Base-by-base conservation (phyloP, 2,329 filamentous ascomycete genomes). In the Xylaria arbuscula region DNA sequence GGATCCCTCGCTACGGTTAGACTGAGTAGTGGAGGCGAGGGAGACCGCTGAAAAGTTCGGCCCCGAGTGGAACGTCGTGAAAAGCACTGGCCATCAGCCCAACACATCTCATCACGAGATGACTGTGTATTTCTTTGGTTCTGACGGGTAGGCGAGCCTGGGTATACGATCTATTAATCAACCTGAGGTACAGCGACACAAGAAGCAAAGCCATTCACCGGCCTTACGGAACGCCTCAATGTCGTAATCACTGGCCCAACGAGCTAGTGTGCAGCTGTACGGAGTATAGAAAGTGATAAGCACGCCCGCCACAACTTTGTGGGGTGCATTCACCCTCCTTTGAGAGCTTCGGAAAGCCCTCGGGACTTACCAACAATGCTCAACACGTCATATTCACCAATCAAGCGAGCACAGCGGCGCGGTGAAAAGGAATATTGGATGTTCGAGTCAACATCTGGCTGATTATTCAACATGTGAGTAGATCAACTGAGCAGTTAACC, bases 281-380 rank as follows among this genome's bases (percentile, higher is more conserved):
- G 59, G 58, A 22, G 11, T 45, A 56, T 53, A 59, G 61, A 32
- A 62, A 63, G 70, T 72, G 70, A 70, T 66, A 66, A 67, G 63
- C 63, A 67, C 42, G 66, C 65, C 28, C 65, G 62, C 60, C 65
- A 66, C 63, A 65, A 45, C 68, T 64, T 47, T 71, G 74, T 73
- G 73, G 75, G 73, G 73, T 76, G 71, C 72, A 72, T 72, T 58
- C 57, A 55, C 65, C 62, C 57, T 62, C 68, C 67, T 64, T 64
- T 40, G 17, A 56, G 57, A 64, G 24, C 48, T 53, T 53, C 24
- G 24, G 19, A 56, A 59, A 56, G 40, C 58, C 68, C 56, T 64
- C 65, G 50, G 36, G 32, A 56, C 57, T 40, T 47, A 38, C 68
- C 53, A 62, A 67, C 53, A 53, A 51, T 56, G 48, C 36, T 56